phyloP scores from a whole-genome alignment of 2,329 filamentous ascomycete species.

The Alternaria novae-zelandiae region DNA sequence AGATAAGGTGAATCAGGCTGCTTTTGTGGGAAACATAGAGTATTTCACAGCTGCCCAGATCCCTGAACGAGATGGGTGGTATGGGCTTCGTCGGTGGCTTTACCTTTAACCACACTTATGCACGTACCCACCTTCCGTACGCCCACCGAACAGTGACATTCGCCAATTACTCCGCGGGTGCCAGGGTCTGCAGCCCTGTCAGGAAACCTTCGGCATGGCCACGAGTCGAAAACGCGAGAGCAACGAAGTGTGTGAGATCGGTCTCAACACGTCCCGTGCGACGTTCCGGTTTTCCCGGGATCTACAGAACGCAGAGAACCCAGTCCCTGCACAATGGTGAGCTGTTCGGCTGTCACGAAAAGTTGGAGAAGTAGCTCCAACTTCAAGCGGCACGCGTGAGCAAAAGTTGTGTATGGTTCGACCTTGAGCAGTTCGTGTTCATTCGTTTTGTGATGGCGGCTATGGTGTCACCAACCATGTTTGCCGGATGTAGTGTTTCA shows the following conservation, averaged over 20 bases:
- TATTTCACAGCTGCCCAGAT: conserved; percentile 5
- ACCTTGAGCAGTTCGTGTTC: background rate
- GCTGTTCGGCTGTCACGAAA: background rate
- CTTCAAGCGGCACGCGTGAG: background rate
- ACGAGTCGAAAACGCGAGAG: conserved; percentile 5
- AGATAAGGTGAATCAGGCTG: background rate
- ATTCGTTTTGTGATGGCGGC: background rate
- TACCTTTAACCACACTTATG: conserved; percentile 1
- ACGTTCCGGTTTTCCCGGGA: conserved; percentile 4
- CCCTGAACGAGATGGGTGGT: conserved; percentile 1
- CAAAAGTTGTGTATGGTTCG: background rate
- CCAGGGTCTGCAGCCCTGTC: conserved; percentile 3
- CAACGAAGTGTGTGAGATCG: conserved; percentile 5
- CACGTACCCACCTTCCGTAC: conserved; percentile 9
- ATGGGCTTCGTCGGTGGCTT: background rate
- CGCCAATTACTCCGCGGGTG: conserved; percentile 3
- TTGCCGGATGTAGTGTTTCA: conserved; percentile 5
- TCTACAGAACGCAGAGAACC: background rate
- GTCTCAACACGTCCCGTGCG: conserved; percentile 2
- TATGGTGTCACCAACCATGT: conserved; percentile 11
- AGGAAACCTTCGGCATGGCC: conserved; percentile 6
- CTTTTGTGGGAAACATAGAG: conserved; percentile 4
- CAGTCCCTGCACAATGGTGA: background rate
- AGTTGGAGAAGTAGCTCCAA: background rate
- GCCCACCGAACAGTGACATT: conserved; percentile 2